Evolutionary conservation across 768 basidiomycete genomes (phyloP), one percentile per base, ranked within the genome.

Genomic region (Trichaptum fuscoviolaceum): DNA sequence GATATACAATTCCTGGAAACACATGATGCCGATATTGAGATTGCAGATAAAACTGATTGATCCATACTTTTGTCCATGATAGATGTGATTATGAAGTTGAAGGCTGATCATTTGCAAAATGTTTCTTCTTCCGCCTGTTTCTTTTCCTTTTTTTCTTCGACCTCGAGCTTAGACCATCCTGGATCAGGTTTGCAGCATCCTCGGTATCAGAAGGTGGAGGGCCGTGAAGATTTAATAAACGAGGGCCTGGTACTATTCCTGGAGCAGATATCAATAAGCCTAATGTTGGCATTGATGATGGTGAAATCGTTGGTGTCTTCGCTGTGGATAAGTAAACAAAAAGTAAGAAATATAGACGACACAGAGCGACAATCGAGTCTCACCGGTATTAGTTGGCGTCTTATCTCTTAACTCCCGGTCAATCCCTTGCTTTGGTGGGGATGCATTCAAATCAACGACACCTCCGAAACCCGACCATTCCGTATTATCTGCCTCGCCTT

Each of bases 151-250:
- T 88, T 35, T 81, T 74, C 68, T 71, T 77, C 63, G 60, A 52
- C 66, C 25, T 62, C 57, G 64, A 69, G 65, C 72, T 8, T 76
- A 79, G 23, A 74, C 76, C 35, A 77, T 75, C 17, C 71, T 73
- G 36, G 76, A 75, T 9, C 34, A 61, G 10, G 60, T 17, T 61
- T 17, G 25, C 26, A 12, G 34, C n/a, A 65, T 20, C 61, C 64
- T 12, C 64, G 20, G 7, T 67, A 67, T 63, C 59, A 17, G 59
- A 61, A 3, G 24, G 59, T 34, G 80, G 83, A 26, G 83, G 83
- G 1, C 85, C 85, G 57, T 75, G 76, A 12, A 90, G 78, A 70
- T 89, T 89, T 27, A 90, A 76, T 23, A 90, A 67, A 17, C 85
- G 83, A 2, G 77, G 66, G 66, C 26, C 78, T 66, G 26, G 69